Percentiles rank a stretch among this genome's conserved stretches.
Conservation (phyloP, 441 rosid species). For the Jatropha podagrica region DNA sequence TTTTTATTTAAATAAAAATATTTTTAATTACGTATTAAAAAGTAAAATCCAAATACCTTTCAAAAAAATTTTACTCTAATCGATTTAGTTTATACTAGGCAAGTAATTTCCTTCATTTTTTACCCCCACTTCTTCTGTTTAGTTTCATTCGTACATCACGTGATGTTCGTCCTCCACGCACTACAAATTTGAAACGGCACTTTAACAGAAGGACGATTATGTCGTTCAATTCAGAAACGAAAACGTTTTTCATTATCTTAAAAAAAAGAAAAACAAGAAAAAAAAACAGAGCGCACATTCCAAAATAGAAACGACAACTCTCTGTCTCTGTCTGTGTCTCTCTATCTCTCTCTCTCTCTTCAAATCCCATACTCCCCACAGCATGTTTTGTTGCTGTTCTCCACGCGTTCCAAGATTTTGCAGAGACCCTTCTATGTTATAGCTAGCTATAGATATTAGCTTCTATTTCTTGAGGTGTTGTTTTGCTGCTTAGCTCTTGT, state of each 20-base stretch:
- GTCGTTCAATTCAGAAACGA: not conserved
- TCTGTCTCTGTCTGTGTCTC: slow-evolving; percentile 6
- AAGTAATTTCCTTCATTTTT: too few species aligned
- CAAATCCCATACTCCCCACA: slow-evolving; percentile 29
- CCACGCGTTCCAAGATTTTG: not conserved
- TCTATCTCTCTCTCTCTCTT: not conserved
- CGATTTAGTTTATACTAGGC: too few species aligned
- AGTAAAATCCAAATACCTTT: too few species aligned
- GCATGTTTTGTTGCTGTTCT: not conserved
- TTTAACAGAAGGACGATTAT: not conserved
- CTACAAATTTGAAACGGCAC: not conserved
- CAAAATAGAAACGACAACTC: slow-evolving; percentile 19
- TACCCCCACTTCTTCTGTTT: not conserved
- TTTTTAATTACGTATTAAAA: too few species aligned
- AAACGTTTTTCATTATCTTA: not conserved
- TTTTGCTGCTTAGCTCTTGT: not conserved
- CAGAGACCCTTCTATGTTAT: slow-evolving; percentile 4
- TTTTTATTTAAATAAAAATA: too few species aligned
- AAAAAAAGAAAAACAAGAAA: not conserved
- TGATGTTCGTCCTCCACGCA: not conserved
- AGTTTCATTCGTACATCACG: not conserved
- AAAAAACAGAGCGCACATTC: slow-evolving; percentile 6
- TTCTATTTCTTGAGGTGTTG: not conserved
- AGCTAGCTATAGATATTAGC: not conserved
- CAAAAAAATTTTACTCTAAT: too few species aligned